Percentiles rank a stretch among this genome's conserved stretches.
These are phyloP conservation scores for Babesia gibsoni DNA, from an alignment of 169 alveolate genomes.

Conservation along the genomic window DNA sequence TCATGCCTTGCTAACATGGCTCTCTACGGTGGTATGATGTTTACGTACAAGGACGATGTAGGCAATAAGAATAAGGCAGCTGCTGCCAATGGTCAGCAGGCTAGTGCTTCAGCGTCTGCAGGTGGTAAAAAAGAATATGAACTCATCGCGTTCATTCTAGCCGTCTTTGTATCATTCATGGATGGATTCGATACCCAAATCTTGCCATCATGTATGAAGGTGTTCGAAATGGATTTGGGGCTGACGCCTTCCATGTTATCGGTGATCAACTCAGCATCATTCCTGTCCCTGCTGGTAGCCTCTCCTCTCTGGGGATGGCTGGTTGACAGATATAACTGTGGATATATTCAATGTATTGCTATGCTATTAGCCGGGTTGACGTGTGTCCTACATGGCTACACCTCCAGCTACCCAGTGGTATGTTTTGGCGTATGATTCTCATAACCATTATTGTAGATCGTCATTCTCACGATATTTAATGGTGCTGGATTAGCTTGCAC, in stretches of 20 bases:
- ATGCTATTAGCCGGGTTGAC: slow-evolving; percentile 82
- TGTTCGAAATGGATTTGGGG: slow-evolving; percentile 81
- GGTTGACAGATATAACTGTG: slow-evolving; percentile 81
- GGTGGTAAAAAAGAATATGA: no score
- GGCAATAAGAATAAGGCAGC: no score
- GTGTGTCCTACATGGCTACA: slow-evolving; percentile 69
- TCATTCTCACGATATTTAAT: slow-evolving; percentile 21
- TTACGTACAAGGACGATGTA: neutral
- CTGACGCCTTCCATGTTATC: slow-evolving; percentile 80
- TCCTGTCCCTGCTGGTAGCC: slow-evolving; percentile 77
- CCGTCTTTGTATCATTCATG: no score
- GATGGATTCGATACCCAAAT: slow-evolving; percentile 21
- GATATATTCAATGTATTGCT: slow-evolving; percentile 80
- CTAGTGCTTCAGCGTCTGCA: no score
- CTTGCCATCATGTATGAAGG: slow-evolving; percentile 67
- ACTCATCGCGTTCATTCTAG: no score
- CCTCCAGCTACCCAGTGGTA: slow-evolving; percentile 33
- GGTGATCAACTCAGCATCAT: slow-evolving; percentile 77
- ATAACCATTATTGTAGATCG: slow-evolving; percentile 15
- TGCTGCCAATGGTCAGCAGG: no score
- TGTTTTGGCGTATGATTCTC: no score
- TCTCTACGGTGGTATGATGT: slow-evolving; percentile 11
- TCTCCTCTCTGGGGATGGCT: slow-evolving; percentile 88
- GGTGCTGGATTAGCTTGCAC: slow-evolving; percentile 41
- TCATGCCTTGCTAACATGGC: neutral